Base-by-base conservation (phyloP, 306 rosid species). In the Lablab purpureus region DNA sequence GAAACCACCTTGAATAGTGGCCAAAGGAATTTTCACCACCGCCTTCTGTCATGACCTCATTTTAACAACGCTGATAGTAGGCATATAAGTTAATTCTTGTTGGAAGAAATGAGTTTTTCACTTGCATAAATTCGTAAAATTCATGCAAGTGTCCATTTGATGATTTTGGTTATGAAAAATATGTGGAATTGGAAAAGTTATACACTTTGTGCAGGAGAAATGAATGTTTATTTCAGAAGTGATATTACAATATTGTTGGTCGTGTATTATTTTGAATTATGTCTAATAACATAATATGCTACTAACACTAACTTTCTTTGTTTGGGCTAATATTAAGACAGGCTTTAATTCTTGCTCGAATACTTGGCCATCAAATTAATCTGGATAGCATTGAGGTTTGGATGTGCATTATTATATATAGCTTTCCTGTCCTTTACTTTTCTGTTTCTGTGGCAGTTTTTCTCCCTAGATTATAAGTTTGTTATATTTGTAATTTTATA, bases 311-410 rank as follows among this genome's bases (percentile, higher is more conserved):
- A 63, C 56, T 67, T 79, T 79, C 28, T 83, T 60, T 56, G 7
- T 51, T 32, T 77, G 52, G 32, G 69, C 23, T 66, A 37, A 76
- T 80, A 64, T 68, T 14, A 47, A 73, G 58, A 75, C 93, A 94
- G 99, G 97, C 91, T 77, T 88, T 94, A 85, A 94, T 94, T 78
- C 97, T 94, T 85, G 92, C 99, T 68, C 85, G 97, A 65, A 92
- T 92, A 85, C 93, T 94, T 67, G 97, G 99, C 37, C 47, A 8
- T 74, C 84, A 68, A 47, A 80, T 89, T 65, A 90, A 80, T 86
- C 50, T 94, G 87, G 91, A 91, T 75, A 87, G 65, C 80, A 85
- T 92, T 84, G 87, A 91, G 99, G 97, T 92, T 77, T 81, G 87
- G 77, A 15, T 69, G 50, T 55, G 25, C 59, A 41, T 73, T 54